phyloP scores from a whole-genome alignment of 306 rosid genomes.

The Calophaca sinica region DNA sequence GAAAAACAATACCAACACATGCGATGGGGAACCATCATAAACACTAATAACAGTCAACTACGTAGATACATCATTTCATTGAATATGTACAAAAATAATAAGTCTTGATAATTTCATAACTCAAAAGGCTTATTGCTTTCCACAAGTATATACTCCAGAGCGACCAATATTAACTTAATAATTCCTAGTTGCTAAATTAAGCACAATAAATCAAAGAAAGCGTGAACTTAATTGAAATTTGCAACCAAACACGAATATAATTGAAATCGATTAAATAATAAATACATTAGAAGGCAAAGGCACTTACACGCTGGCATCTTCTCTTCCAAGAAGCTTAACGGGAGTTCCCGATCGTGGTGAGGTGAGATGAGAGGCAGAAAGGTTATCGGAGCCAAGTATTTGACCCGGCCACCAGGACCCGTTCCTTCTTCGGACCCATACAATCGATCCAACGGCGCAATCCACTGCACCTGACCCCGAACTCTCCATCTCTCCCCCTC shows the following conservation, averaged over 20 bases:
- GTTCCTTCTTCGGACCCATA: conserved; percentile 59
- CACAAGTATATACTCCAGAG: not conserved
- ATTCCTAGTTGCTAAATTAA: conserved; percentile 5
- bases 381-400: conserved; percentile 51
- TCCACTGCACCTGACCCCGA: conserved; percentile 53
- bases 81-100: not conserved
- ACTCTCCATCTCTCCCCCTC: conserved; percentile 46
- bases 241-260: not conserved
- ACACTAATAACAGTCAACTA: not conserved
- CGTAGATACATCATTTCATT: not conserved
- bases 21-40: conserved; percentile 14
- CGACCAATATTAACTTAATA: not conserved
- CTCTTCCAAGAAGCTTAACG: conserved; percentile 62
- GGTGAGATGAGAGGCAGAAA: conserved; percentile 54
- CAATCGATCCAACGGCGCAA: conserved; percentile 60
- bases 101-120: not conserved
- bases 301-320: conserved; percentile 60
- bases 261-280: not conserved
- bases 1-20: conserved; percentile 42
- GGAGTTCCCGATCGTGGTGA: conserved; percentile 64
- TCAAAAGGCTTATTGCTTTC: not conserved
- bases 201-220: conserved; percentile 6
- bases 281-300: not conserved
- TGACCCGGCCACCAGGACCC: conserved; percentile 74
- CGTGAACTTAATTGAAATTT: not conserved